Conservation (phyloP, 1,284 basidiomycete genomes). For the Cutaneotrichosporon cavernicola region DNA sequence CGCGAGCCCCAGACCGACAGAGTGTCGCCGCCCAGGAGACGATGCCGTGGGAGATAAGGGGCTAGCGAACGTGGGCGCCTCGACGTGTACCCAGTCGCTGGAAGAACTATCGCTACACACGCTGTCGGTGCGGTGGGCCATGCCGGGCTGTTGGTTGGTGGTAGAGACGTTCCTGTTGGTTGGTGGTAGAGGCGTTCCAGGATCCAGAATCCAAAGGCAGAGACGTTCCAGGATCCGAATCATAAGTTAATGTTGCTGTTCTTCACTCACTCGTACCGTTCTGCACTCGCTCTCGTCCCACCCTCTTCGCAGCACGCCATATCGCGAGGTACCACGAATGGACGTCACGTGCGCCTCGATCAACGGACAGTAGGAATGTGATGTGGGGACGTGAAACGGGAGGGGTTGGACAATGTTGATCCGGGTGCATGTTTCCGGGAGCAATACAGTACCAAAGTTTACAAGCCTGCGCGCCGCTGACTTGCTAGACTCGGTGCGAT, state of each 20-base stretch:
- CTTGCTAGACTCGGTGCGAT: not conserved
- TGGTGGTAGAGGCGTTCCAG: not conserved
- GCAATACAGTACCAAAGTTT: not conserved
- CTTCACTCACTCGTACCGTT: no score
- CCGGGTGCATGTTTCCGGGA: not conserved
- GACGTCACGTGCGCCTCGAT: not conserved
- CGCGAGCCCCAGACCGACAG: not conserved
- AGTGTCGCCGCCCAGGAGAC: slow-evolving; percentile 1
- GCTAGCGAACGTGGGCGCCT: not conserved
- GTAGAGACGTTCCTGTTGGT: not conserved
- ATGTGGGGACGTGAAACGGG: not conserved
- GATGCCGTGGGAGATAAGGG: not conserved
- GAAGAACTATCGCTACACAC: not conserved
- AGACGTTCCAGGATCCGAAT: not conserved
- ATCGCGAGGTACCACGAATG: slow-evolving; percentile 3
- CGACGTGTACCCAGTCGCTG: not conserved
- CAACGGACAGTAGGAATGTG: not conserved
- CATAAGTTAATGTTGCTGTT: not conserved
- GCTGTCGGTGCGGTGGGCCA: slow-evolving; percentile 1
- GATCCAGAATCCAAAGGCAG: not conserved
- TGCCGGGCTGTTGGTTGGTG: not conserved
- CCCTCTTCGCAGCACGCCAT: not conserved
- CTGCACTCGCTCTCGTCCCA: no score
- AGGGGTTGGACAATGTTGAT: not conserved
- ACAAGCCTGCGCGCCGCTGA: no score